Percentiles rank a stretch among this genome's conserved stretches.
Evolutionary conservation across 106 monocot species (phyloP).

Genomic region (Iris macrosiphon): DNA sequence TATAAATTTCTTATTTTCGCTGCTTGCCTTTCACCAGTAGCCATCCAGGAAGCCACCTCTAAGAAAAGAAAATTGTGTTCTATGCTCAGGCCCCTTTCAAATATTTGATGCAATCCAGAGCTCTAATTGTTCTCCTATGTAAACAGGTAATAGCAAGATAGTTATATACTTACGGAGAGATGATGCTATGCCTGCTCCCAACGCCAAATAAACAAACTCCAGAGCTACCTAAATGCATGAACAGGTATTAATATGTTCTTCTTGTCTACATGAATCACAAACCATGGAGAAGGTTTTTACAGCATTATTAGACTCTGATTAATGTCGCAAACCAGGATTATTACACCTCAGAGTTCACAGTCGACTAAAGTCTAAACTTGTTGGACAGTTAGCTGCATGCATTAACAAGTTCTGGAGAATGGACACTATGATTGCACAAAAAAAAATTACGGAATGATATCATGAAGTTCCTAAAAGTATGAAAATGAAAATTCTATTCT

Average conservation of each 20-base stretch:
- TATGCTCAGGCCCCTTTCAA: background rate
- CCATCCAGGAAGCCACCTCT: constrained; percentile 22
- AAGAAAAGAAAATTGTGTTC: background rate
- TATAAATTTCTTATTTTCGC: constrained; percentile 11
- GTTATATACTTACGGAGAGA: constrained; percentile 40
- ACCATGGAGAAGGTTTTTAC: background rate
- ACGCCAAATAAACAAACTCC: constrained; percentile 48
- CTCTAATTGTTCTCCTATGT: background rate
- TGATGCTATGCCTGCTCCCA: constrained; percentile 32
- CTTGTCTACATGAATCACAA: background rate
- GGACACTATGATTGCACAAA: too few species aligned
- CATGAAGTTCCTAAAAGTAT: too few species aligned
- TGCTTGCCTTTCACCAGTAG: constrained; percentile 15
- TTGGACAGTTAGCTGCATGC: too few species aligned
- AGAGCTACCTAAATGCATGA: constrained; percentile 36
- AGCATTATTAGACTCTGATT: background rate
- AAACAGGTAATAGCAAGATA: background rate
- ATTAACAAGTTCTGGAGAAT: too few species aligned
- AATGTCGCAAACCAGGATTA: too few species aligned
- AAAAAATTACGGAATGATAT: too few species aligned
- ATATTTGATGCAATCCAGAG: background rate
- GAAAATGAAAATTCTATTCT: too few species aligned
- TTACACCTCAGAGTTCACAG: too few species aligned
- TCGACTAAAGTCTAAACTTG: too few species aligned
- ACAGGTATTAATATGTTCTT: background rate